Conservation (phyloP, 75 land plant species). For the Selaginella tamariscina region DNA sequence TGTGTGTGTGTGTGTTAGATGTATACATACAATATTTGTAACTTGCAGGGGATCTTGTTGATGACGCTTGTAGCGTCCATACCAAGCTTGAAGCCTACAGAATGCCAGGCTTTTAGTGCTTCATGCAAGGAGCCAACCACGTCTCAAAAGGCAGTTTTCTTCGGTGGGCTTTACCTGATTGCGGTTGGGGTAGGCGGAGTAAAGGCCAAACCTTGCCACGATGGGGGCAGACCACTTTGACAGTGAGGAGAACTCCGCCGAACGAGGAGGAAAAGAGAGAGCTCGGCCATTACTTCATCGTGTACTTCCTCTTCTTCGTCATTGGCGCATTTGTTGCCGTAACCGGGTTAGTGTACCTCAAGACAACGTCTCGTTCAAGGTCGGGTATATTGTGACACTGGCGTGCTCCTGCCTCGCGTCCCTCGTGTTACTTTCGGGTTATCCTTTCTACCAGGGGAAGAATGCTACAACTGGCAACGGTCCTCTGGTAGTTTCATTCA, state of each 20-base stretch:
- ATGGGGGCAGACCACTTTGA: background rate
- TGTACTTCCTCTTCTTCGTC: background rate
- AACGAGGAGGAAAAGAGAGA: background rate
- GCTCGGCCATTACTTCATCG: background rate
- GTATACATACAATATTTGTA: too few species aligned
- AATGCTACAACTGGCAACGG: too few species aligned
- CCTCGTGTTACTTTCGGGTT: background rate
- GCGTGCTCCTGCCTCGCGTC: background rate
- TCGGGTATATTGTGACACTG: background rate
- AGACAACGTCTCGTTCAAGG: background rate
- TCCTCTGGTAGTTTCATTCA: background rate
- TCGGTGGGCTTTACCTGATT: background rate
- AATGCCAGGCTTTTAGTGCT: background rate
- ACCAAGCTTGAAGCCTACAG: background rate
- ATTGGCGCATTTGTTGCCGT: background rate
- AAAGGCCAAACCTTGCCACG: background rate
- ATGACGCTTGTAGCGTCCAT: background rate
- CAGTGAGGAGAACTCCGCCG: background rate
- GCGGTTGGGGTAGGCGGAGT: background rate
- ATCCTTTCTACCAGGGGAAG: background rate
- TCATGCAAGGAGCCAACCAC: background rate
- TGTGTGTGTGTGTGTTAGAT: background rate
- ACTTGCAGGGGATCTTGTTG: background rate
- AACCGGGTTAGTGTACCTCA: background rate
- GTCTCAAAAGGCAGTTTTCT: background rate